These are phyloP conservation scores for Populus ilicifolia DNA, from an alignment of 345 rosid genomes.

Conservation along the genomic window DNA sequence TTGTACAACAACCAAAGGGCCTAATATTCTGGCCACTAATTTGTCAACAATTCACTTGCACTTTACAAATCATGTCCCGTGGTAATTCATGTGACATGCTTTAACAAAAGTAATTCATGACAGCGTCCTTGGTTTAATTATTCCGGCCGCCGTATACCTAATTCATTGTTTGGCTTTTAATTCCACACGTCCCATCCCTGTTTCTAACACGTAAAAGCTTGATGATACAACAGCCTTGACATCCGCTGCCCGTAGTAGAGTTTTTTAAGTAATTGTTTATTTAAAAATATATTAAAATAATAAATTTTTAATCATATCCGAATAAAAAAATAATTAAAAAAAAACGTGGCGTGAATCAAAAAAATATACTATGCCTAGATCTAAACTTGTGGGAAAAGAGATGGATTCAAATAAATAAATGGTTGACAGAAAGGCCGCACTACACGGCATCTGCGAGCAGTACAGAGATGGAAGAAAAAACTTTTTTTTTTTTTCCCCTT, in stretches of 20 bases:
- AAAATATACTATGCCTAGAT: too few species aligned
- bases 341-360: too few species aligned
- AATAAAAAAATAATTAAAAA: too few species aligned
- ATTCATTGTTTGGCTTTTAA: slow-evolving; percentile 3
- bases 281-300: too few species aligned
- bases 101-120: background rate
- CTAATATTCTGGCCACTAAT: background rate
- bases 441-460: slow-evolving; percentile 2
- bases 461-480: background rate
- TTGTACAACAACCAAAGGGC: background rate
- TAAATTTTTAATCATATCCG: too few species aligned
- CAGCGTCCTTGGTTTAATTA: background rate
- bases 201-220: background rate
- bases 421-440: background rate
- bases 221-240: background rate
- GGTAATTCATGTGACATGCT: too few species aligned
- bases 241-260: background rate
- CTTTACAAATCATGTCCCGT: background rate
- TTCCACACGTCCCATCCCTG: background rate
- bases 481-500: background rate
- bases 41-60: background rate
- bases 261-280: too few species aligned
- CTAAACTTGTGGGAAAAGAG: background rate
- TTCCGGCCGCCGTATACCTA: background rate
- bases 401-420: background rate